Base-by-base conservation (phyloP, 1,284 basidiomycete genomes). In the Boletus semigastroideus region DNA sequence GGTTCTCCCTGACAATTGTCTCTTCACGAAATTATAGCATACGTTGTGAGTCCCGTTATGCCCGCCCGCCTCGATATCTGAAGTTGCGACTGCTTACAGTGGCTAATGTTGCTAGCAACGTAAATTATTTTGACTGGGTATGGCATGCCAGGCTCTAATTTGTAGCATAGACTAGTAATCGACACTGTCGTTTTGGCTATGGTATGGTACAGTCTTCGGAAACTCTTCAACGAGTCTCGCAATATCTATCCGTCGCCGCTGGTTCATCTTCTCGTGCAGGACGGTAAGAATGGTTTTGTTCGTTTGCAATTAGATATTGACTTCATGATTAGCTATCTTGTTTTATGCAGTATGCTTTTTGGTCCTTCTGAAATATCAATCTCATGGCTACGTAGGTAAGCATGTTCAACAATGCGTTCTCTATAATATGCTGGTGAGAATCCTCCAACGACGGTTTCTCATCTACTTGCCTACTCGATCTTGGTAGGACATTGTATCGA, bases 21-120 rank as follows among this genome's bases (percentile, higher is more conserved):
- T 25, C 25, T 25, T 25, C 25, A 4, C 7, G 25, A 31, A 31
- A 31, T 13, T 12, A 8, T 14, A 31, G 31, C 31, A 31, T 12
- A 14, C 31, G 11, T 31, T 12, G 31, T 31, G 14, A 14, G 31
- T 11, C 11, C 14, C 2, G 31, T 14, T 4, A 31, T 14, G 11
- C 14, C 4, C 11, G 8, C 31, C 4, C 4, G 14, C 31, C 4
- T 31, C 31, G 31, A 14, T 25, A 25, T 16, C 36, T 37, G 36
- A 37, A 12, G 16, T 4, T 37, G 2, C 8, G 13, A 25, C 7
- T 7, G 5, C 25, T 25, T 25, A 25, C 25, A 54, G 53, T 54
- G 52, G 52, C 5, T 40, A 27, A 33, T 40, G n/a, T 54, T 52
- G 46, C n/a, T 56, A 2, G 44, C 20, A 19, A 22, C 45, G 54